phyloP scores from a whole-genome alignment of 176 grass and related monocot genomes.

The Urochloa ruziziensis region DNA sequence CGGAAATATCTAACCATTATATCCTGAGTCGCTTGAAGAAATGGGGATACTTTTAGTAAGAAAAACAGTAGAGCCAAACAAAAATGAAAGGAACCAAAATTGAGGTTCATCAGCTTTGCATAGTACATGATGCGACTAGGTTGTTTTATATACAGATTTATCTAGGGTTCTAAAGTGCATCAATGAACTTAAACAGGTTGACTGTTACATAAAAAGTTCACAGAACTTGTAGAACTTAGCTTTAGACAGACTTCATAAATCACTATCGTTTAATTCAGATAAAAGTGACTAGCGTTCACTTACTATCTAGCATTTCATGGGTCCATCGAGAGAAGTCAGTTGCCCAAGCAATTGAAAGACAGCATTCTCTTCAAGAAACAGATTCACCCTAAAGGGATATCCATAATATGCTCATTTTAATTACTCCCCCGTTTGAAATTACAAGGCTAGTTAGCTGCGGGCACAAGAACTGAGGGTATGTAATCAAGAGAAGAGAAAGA shows the following conservation, averaged over 20 bases:
- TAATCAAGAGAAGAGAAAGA: neutral
- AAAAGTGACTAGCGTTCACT: neutral
- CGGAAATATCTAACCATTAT: slow-evolving; percentile 98
- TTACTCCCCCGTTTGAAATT: neutral
- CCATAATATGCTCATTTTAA: neutral
- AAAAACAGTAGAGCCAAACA: slow-evolving; percentile 1
- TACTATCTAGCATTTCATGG: neutral
- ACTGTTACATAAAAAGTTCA: slow-evolving; percentile 3
- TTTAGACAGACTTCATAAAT: neutral
- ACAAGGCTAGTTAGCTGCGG: neutral
- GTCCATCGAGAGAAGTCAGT: neutral
- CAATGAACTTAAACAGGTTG: slow-evolving; percentile 14
- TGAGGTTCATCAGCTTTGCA: slow-evolving; percentile 6
- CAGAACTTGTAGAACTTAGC: neutral
- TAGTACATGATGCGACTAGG: neutral
- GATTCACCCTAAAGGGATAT: neutral
- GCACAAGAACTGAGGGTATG: neutral
- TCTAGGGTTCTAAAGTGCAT: slow-evolving; percentile 13
- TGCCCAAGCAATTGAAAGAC: neutral
- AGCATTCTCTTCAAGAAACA: neutral
- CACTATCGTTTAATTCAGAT: neutral
- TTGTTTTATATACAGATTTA: neutral
- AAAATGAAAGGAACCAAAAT: neutral
- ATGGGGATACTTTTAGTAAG: slow-evolving; percentile 20
- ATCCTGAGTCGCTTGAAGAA: slow-evolving; percentile 70